phyloP scores from a whole-genome alignment of 805 yeast genomes.

The Kodamaea restingae region DNA sequence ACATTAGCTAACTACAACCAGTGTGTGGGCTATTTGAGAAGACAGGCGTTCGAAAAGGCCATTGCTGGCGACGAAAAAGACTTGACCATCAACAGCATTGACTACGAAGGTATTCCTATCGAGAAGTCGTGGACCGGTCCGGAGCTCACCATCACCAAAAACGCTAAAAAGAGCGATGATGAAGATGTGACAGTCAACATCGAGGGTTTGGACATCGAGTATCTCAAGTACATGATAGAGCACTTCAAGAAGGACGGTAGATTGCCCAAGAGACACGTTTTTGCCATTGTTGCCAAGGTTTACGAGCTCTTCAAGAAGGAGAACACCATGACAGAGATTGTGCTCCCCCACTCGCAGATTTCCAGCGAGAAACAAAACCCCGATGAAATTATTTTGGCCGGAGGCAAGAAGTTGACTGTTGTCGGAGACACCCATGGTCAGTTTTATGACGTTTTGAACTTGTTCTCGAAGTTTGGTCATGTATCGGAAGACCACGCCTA shows the following conservation, averaged over 20 bases:
- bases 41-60: constrained; percentile 79
- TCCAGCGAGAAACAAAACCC: constrained; percentile 18
- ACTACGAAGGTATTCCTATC: constrained; percentile 44
- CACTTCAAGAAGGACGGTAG: constrained; percentile 70
- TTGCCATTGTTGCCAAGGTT: constrained; percentile 73
- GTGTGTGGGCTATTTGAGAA: constrained; percentile 62
- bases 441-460: constrained; percentile 80
- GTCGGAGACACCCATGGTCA: constrained; percentile 99
- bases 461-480: constrained; percentile 70
- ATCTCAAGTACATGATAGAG: constrained; percentile 61
- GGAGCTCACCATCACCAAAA: constrained; percentile 38
- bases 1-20: constrained; percentile 62
- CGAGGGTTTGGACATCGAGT: constrained; percentile 45
- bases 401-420: constrained; percentile 59
- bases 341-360: constrained; percentile 33
- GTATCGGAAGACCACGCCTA: constrained; percentile 67
- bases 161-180: constrained; percentile 25
- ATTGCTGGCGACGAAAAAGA: constrained; percentile 68
- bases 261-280: constrained; percentile 78
- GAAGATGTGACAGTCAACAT: constrained; percentile 28
- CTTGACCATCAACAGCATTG: constrained; percentile 44
- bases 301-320: constrained; percentile 61
- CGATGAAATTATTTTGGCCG: constrained; percentile 23
- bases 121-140: constrained; percentile 65
- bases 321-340: constrained; percentile 71